Conservation (phyloP, 148 eudicot genomes). For the Rhododendron williamsianum region DNA sequence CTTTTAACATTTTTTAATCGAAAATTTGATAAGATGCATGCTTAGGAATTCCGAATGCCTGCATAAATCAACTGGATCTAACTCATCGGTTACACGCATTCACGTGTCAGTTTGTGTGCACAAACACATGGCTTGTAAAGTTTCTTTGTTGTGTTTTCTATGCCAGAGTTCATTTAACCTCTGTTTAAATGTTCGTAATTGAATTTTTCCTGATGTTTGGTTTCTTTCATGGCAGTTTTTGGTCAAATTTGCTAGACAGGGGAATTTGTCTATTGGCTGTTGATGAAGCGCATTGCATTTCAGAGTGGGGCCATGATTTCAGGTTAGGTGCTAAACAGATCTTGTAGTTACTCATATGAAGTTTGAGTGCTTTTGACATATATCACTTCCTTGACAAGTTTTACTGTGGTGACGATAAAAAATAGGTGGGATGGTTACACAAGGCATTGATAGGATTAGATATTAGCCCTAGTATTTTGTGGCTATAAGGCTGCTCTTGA, state of each 20-base stretch:
- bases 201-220: background rate
- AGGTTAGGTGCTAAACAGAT: constrained; percentile 29
- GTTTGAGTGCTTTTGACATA: background rate
- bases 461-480: background rate
- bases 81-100: background rate
- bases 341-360: background rate
- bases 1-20: background rate
- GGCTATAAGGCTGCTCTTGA: background rate
- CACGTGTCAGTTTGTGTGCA: background rate
- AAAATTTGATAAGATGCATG: background rate
- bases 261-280: constrained; percentile 80
- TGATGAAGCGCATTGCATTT: constrained; percentile 91
- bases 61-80: background rate
- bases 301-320: constrained; percentile 94
- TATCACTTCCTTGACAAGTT: background rate
- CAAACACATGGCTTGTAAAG: background rate
- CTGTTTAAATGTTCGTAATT: background rate
- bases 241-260: constrained; percentile 51
- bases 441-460: background rate
- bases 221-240: constrained; percentile 46
- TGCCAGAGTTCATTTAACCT: background rate
- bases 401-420: background rate
- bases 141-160: background rate
- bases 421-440: background rate
- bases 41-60: background rate